Conservation (phyloP, 1,139 yeast genomes). For the Diutina mesorugosa region DNA sequence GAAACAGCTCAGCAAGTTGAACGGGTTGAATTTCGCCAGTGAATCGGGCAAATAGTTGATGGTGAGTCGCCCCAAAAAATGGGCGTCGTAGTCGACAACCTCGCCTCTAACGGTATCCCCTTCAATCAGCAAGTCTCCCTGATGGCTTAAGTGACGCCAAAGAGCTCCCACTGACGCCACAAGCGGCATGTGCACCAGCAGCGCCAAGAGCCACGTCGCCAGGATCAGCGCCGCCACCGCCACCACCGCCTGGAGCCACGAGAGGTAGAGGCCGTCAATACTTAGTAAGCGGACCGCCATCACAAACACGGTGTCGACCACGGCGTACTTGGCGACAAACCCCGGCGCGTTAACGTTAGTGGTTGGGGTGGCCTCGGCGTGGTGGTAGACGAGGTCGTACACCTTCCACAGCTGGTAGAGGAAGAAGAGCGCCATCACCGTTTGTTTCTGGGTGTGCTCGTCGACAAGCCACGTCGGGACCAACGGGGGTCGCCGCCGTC, state of each 20-base stretch:
- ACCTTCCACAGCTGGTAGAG: slow-evolving; percentile 73
- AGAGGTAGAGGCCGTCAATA: slow-evolving; percentile 39
- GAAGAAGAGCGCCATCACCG: slow-evolving; percentile 52
- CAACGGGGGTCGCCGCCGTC: slow-evolving; percentile 3
- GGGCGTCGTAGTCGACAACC: slow-evolving; percentile 52
- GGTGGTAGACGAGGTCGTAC: slow-evolving; percentile 42
- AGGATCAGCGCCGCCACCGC: slow-evolving; percentile 20
- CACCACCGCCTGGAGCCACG: slow-evolving; percentile 28
- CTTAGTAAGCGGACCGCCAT: slow-evolving; percentile 62
- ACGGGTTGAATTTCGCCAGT: slow-evolving; percentile 74
- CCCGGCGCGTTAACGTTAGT: slow-evolving; percentile 27
- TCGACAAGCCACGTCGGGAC: slow-evolving; percentile 34
- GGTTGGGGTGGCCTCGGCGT: slow-evolving; percentile 8
- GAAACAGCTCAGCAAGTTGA: slow-evolving; percentile 39
- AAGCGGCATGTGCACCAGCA: slow-evolving; percentile 24
- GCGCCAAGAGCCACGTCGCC: slow-evolving; percentile 29
- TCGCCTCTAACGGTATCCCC: slow-evolving; percentile 38
- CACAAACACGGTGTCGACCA: slow-evolving; percentile 59
- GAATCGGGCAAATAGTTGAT: slow-evolving; percentile 88
- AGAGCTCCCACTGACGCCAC: slow-evolving; percentile 22
- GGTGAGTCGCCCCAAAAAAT: slow-evolving; percentile 76
- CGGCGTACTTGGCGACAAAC: slow-evolving; percentile 56
- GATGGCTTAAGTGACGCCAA: slow-evolving; percentile 33
- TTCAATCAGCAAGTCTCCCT: slow-evolving; percentile 54
- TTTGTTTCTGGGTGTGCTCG: slow-evolving; percentile 68